phyloP scores from a whole-genome alignment of 2,329 filamentous ascomycete genomes.

The Diaporthe ampelina region DNA sequence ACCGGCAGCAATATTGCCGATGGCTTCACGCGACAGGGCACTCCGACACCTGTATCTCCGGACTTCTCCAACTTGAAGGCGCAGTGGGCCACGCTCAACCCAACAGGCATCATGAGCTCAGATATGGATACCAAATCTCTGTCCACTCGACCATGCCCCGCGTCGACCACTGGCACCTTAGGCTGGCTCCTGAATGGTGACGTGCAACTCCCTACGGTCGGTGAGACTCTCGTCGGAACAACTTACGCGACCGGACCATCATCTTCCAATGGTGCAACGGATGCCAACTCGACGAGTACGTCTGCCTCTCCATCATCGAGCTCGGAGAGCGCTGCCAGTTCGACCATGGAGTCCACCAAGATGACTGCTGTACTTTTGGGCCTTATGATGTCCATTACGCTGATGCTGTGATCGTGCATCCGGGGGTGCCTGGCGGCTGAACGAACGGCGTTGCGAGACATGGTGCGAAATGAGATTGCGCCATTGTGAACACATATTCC shows the following conservation, averaged over 20 bases:
- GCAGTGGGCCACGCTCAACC: conserved; percentile 81
- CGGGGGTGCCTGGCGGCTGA: not conserved
- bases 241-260: conserved; percentile 42
- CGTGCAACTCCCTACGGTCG: conserved; percentile 77
- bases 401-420: conserved; percentile 58
- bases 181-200: conserved; percentile 82
- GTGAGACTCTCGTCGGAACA: conserved; percentile 60
- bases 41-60: conserved; percentile 78
- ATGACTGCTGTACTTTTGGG: conserved; percentile 63
- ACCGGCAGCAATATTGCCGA: conserved; percentile 70
- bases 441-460: not conserved
- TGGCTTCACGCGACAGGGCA: conserved; percentile 79
- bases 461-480: not conserved
- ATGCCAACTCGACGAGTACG: conserved; percentile 46
- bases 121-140: conserved; percentile 73
- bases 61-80: conserved; percentile 84
- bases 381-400: conserved; percentile 67
- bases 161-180: conserved; percentile 68
- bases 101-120: conserved; percentile 75
- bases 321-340: conserved; percentile 58
- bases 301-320: conserved; percentile 47
- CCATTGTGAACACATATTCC: not conserved
- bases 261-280: not conserved
- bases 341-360: conserved; percentile 62
- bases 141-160: conserved; percentile 78